A percentile compares a stretch with the other conserved stretches of the same genome.
phyloP scores from a whole-genome alignment of 345 rosid species.

The Cardamine chenopodiifolia region DNA sequence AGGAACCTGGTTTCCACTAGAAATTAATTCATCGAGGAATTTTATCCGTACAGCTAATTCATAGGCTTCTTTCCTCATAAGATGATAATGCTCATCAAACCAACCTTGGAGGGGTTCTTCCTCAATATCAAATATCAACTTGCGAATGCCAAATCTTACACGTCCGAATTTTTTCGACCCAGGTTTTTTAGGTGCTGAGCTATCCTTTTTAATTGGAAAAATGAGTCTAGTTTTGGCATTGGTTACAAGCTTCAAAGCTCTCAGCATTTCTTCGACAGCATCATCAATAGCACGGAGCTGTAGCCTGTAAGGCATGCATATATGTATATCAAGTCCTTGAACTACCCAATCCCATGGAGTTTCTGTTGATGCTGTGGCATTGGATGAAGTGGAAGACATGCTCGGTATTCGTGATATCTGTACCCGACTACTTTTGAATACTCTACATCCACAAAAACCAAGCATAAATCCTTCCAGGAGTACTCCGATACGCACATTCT shows the following conservation, averaged over 20 bases:
- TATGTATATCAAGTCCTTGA: constrained; percentile 87
- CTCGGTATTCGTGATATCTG: constrained; percentile 91
- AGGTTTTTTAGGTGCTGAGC: constrained; percentile 66
- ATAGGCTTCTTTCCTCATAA: constrained; percentile 78
- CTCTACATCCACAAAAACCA: constrained; percentile 68
- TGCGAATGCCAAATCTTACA: constrained; percentile 70
- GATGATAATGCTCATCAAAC: constrained; percentile 90
- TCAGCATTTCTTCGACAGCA: constrained; percentile 89
- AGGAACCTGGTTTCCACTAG: constrained; percentile 47
- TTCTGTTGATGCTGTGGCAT: constrained; percentile 42
- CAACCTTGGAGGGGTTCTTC: constrained; percentile 98
- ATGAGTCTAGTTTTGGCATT: constrained; percentile 66
- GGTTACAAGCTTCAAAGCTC: constrained; percentile 77
- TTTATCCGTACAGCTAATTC: constrained; percentile 86
- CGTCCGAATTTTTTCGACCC: constrained; percentile 65
- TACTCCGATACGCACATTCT: constrained; percentile 92
- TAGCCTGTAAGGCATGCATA: constrained; percentile 83
- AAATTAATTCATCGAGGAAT: constrained; percentile 68
- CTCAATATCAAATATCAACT: constrained; percentile 80
- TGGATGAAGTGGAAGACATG: constrained; percentile 54
- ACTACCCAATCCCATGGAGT: constrained; percentile 65
- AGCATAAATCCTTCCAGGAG: constrained; percentile 91
- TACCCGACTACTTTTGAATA: constrained; percentile 84
- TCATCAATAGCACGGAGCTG: constrained; percentile 96
- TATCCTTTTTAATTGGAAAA: constrained; percentile 64